Evolutionary conservation across 164 flowering plant genomes (phyloP).

Genomic region (Liriodendron chinense): DNA sequence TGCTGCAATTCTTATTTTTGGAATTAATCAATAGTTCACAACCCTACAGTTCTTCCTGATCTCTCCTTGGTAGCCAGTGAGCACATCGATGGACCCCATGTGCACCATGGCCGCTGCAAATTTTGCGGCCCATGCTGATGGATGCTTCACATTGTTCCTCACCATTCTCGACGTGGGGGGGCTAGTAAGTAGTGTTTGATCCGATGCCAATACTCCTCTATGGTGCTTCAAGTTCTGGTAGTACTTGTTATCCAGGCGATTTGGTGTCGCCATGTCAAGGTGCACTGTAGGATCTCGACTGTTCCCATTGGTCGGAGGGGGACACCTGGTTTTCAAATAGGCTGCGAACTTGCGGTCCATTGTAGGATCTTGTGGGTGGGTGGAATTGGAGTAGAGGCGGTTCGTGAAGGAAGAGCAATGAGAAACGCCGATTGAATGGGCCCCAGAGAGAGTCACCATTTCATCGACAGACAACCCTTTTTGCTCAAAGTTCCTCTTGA

Average conservation of each 20-base stretch:
- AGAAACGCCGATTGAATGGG: constrained; percentile 13
- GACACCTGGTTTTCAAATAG: constrained; percentile 9
- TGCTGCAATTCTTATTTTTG: neutral
- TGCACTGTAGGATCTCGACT: constrained; percentile 1
- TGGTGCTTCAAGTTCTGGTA: constrained; percentile 8
- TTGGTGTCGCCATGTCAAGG: constrained; percentile 5
- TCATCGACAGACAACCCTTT: constrained; percentile 12
- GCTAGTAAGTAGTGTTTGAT: constrained; percentile 9
- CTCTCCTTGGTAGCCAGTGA: constrained; percentile 7
- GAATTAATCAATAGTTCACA: constrained; percentile 14
- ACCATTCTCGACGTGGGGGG: constrained; percentile 8
- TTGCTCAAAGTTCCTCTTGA: neutral
- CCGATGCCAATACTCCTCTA: constrained; percentile 10
- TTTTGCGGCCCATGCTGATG: neutral
- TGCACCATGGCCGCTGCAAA: constrained; percentile 3
- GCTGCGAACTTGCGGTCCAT: constrained; percentile 2
- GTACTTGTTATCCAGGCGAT: constrained; percentile 11
- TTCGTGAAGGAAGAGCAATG: constrained; percentile 9
- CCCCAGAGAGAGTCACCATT: constrained; percentile 17
- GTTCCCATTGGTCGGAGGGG: neutral
- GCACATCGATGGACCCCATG: constrained; percentile 8
- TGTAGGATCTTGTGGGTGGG: constrained; percentile 13
- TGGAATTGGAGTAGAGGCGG: constrained; percentile 14
- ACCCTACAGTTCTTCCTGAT: constrained; percentile 11
- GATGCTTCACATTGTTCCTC: constrained; percentile 1